These are phyloP conservation scores for Hydnomerulius pinastri DNA, from an alignment of 768 basidiomycete species.

Conservation along the genomic window DNA sequence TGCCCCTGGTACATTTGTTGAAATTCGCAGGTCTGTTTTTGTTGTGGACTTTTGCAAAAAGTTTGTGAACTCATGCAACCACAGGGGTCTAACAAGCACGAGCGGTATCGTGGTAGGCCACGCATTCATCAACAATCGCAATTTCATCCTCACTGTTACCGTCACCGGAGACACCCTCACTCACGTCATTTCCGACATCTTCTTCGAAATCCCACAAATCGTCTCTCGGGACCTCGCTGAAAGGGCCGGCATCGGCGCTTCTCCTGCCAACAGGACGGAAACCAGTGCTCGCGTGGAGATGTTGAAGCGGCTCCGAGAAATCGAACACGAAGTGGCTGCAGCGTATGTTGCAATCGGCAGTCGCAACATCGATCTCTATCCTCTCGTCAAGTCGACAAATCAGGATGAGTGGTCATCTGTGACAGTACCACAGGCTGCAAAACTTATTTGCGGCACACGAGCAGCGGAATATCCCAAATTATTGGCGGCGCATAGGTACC, in stretches of 20 bases:
- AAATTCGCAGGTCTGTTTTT: slow-evolving; percentile 48
- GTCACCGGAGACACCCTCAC: slow-evolving; percentile 53
- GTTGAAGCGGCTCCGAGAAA: slow-evolving; percentile 55
- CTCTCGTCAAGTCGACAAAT: slow-evolving; percentile 44
- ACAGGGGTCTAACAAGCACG: slow-evolving; percentile 20
- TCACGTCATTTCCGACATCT: slow-evolving; percentile 53
- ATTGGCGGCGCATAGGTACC: slow-evolving; percentile 59
- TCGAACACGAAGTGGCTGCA: slow-evolving; percentile 51
- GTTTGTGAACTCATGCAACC: slow-evolving; percentile 10
- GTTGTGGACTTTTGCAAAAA: not conserved
- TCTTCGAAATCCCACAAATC: slow-evolving; percentile 62
- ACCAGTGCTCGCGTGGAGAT: slow-evolving; percentile 64
- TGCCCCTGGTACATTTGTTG: slow-evolving; percentile 52
- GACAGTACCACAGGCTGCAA: slow-evolving; percentile 55
- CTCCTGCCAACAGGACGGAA: slow-evolving; percentile 36
- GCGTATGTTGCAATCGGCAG: slow-evolving; percentile 37
- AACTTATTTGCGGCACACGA: slow-evolving; percentile 38
- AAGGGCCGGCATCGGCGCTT: slow-evolving; percentile 45
- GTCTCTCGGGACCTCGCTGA: slow-evolving; percentile 44
- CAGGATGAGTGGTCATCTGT: slow-evolving; percentile 55
- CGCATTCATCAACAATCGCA: slow-evolving; percentile 33
- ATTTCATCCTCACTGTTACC: slow-evolving; percentile 30
- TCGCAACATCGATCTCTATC: slow-evolving; percentile 40
- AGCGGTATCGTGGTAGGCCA: slow-evolving; percentile 32
- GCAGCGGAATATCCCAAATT: slow-evolving; percentile 36